Percentiles rank a stretch among this genome's conserved stretches.
These are phyloP conservation scores for Ilex aquifolium DNA, from an alignment of 257 asterid genomes.

Conservation along the genomic window DNA sequence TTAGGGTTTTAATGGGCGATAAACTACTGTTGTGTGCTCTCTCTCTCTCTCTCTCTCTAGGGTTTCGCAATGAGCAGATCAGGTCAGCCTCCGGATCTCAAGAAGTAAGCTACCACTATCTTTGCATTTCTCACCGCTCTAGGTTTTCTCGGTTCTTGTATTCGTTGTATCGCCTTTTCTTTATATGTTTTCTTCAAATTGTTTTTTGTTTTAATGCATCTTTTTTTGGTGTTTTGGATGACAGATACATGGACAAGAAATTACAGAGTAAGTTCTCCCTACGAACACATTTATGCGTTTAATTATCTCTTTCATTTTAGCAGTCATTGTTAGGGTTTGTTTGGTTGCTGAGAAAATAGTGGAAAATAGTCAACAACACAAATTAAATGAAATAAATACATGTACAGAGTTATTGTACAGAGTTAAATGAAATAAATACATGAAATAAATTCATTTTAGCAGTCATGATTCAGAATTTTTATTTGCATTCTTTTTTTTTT, in stretches of 20 bases:
- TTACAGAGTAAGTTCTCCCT: constrained; percentile 59
- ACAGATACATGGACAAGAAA: constrained; percentile 94
- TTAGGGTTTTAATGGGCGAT: no score
- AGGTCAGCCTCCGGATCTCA: constrained; percentile 98
- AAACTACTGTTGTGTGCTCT: no score
- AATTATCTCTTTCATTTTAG: not conserved
- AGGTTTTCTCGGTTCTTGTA: not conserved
- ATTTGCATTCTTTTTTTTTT: no score
- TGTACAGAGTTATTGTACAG: no score
- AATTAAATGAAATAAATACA: no score
- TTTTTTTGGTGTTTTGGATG: not conserved
- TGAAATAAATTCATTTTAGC: no score
- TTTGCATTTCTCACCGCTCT: not conserved
- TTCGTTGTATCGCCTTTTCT: not conserved
- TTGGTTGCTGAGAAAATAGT: no score
- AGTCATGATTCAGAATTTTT: no score
- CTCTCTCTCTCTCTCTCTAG: no score
- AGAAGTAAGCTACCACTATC: constrained; percentile 37
- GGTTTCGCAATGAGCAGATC: constrained; percentile 77
- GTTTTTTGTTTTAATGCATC: not conserved
- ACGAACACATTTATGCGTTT: no score
- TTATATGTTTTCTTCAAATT: not conserved
- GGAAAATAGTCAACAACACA: no score
- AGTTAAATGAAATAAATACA: no score
- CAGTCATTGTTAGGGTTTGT: not conserved